These are phyloP conservation scores for Diaporthe eres DNA, from an alignment of 2,329 filamentous ascomycete genomes.

Conservation along the genomic window DNA sequence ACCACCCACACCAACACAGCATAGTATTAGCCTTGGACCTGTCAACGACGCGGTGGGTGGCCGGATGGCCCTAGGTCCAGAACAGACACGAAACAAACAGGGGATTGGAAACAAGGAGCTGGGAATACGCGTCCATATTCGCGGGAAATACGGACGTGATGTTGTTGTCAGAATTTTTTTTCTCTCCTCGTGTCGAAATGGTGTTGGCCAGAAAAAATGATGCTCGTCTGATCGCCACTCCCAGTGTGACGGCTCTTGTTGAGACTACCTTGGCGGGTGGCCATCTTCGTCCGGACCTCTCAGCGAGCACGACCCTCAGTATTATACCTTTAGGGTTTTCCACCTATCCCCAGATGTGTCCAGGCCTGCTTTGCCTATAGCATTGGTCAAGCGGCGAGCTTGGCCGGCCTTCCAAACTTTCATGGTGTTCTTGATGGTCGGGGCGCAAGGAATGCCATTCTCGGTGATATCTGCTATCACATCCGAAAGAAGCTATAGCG, in stretches of 20 bases:
- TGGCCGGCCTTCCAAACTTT: constrained; percentile 23
- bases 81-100: constrained; percentile 7
- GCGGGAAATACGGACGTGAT: background rate
- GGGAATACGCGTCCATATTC: constrained; percentile 6
- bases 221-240: constrained; percentile 27
- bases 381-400: background rate
- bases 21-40: background rate
- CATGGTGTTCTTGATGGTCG: constrained; percentile 1
- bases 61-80: background rate
- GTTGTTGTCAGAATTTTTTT: background rate
- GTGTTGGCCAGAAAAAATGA: background rate
- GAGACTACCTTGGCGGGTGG: constrained; percentile 13
- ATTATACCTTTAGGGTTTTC: background rate
- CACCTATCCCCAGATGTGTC: background rate
- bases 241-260: constrained; percentile 23
- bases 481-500: background rate
- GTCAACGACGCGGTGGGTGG: background rate
- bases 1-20: constrained; percentile 17
- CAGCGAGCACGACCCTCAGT: constrained; percentile 2
- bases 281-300: constrained; percentile 2
- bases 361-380: background rate
- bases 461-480: constrained; percentile 10
- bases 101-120: constrained; percentile 4
- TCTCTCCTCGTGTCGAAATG: background rate
- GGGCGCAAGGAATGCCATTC: constrained; percentile 12